Conservation (phyloP, 192 early-diverging fungal genomes). For the Chytriomyces sp. region DNA sequence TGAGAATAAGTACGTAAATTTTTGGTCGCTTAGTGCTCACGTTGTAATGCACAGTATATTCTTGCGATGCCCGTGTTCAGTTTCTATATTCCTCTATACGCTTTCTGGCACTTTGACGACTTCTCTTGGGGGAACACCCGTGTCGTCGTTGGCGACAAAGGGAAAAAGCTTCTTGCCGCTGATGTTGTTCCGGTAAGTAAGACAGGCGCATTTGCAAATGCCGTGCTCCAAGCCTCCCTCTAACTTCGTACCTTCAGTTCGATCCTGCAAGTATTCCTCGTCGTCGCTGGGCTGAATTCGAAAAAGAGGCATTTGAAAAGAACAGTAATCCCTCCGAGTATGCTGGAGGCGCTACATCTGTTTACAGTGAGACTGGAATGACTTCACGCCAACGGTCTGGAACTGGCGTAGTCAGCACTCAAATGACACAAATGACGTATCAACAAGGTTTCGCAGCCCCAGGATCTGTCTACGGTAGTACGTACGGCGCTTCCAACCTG, state of each 20-base stretch:
- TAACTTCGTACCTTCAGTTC: constrained; percentile 47
- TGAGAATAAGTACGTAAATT: constrained; percentile 17
- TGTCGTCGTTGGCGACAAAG: constrained; percentile 86
- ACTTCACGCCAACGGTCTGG: neutral
- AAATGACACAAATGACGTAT: neutral
- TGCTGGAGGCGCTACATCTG: constrained; percentile 15
- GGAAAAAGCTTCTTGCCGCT: constrained; percentile 52
- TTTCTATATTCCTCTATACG: constrained; percentile 70
- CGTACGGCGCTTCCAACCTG: neutral
- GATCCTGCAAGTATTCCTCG: constrained; percentile 84
- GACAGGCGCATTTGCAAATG: neutral
- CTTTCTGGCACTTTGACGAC: constrained; percentile 99
- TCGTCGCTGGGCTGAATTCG: constrained; percentile 82
- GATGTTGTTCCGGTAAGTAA: constrained; percentile 71
- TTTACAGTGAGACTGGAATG: constrained; percentile 27
- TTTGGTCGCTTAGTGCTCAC: neutral
- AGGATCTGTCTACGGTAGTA: neutral
- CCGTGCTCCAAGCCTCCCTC: neutral
- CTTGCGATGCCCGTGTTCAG: constrained; percentile 93
- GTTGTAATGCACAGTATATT: constrained; percentile 61
- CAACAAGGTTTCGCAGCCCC: constrained; percentile 1
- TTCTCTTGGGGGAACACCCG: constrained; percentile 99
- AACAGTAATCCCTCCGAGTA: constrained; percentile 29
- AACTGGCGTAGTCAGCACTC: neutral
- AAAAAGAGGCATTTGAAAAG: constrained; percentile 49